phyloP scores from a whole-genome alignment of 164 flowering plant genomes.

The Aristolochia contorta region DNA sequence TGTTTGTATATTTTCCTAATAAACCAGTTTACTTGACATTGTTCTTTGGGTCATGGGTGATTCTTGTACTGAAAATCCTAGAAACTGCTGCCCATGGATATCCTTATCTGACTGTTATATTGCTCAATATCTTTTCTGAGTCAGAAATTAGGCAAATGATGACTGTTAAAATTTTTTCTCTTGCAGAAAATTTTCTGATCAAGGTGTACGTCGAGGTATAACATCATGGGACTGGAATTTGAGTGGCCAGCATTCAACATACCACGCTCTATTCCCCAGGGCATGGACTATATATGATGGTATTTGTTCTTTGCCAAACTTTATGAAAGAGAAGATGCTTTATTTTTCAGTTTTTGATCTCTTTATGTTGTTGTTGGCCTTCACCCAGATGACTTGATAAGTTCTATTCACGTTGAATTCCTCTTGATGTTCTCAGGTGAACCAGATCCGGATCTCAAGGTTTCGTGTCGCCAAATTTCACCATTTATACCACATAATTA shows the following conservation, averaged over 20 bases:
- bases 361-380: not conserved
- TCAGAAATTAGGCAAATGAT: not conserved
- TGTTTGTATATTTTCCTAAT: no score
- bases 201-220: conserved; percentile 78
- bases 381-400: not conserved
- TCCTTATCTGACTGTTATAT: no score
- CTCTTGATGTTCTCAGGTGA: conserved; percentile 48
- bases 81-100: no score
- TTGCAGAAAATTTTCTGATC: conserved; percentile 62
- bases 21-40: no score
- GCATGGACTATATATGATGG: conserved; percentile 99
- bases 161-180: not conserved
- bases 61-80: no score
- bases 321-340: not conserved
- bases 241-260: conserved; percentile 93
- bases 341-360: not conserved
- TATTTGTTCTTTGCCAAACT: conserved; percentile 9
- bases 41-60: no score
- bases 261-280: conserved; percentile 96
- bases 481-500: conserved; percentile 97
- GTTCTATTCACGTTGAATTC: not conserved
- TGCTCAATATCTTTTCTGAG: no score
- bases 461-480: conserved; percentile 97
- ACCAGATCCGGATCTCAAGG: conserved; percentile 93
- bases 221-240: conserved; percentile 99